A percentile compares a stretch with the other conserved stretches of the same genome.
phyloP scores from a whole-genome alignment of 768 basidiomycete species.

The Macrolepiota albuminosa region DNA sequence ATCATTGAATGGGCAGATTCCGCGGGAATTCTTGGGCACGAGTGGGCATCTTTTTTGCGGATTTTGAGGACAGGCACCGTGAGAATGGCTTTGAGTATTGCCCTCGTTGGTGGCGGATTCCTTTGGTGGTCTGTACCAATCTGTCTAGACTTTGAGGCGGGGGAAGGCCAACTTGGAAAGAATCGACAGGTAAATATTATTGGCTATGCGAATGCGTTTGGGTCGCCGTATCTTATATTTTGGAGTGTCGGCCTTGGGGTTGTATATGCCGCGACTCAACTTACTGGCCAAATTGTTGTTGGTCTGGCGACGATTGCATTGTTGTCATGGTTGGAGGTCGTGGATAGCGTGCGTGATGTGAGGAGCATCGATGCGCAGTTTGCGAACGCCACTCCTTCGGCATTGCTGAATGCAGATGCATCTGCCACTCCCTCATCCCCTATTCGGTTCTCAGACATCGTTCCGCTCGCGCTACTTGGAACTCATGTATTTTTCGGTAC shows the following conservation, averaged over 20 bases:
- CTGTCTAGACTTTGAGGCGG: constrained; percentile 60
- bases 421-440: constrained; percentile 25
- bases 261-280: constrained; percentile 64
- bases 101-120: constrained; percentile 47
- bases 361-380: constrained; percentile 48
- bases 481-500: constrained; percentile 80
- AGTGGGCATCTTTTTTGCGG: constrained; percentile 42
- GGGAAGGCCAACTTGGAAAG: constrained; percentile 19
- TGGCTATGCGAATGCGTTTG: constrained; percentile 88
- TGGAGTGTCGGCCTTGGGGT: constrained; percentile 62
- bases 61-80: constrained; percentile 57
- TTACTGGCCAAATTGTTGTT: constrained; percentile 79
- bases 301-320: constrained; percentile 59
- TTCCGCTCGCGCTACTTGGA: constrained; percentile 72
- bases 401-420: constrained; percentile 31
- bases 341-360: constrained; percentile 79
- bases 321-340: constrained; percentile 72
- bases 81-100: constrained; percentile 45
- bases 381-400: constrained; percentile 39
- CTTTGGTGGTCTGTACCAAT: constrained; percentile 74
- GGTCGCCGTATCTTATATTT: constrained; percentile 83
- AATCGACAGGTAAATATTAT: constrained; percentile 54
- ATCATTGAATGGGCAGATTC: constrained; percentile 76
- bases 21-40: constrained; percentile 36
- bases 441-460: constrained; percentile 61